Conservation (phyloP, 1,284 basidiomycete genomes). For the Trichosporon sp. region DNA sequence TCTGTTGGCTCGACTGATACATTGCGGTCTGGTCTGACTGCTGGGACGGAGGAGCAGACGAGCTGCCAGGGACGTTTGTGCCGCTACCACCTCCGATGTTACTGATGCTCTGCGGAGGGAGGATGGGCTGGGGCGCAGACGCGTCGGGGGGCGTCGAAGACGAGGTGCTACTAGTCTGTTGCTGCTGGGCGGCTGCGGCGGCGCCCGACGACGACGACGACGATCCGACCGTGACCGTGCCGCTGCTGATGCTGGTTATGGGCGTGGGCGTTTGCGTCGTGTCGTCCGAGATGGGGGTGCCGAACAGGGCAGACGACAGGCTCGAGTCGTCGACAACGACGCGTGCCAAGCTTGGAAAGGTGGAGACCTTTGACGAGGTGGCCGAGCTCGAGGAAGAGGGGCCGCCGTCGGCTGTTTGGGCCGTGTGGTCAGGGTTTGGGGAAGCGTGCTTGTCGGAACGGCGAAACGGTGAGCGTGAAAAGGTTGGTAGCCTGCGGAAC, state of each 20-base stretch:
- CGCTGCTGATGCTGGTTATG: not conserved
- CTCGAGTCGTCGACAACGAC: slow-evolving; percentile 22
- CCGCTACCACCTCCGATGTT: too few species aligned
- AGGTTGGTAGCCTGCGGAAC: slow-evolving; percentile 31
- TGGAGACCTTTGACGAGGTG: slow-evolving; percentile 5
- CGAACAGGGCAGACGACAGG: slow-evolving; percentile 18
- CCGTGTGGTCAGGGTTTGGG: not conserved
- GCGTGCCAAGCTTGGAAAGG: slow-evolving; percentile 15
- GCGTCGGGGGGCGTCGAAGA: not conserved
- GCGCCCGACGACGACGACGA: too few species aligned
- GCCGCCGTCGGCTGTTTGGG: not conserved
- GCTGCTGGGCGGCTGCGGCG: not conserved
- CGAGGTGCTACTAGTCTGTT: not conserved
- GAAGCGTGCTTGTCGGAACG: slow-evolving; percentile 24
- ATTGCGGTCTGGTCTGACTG: not conserved
- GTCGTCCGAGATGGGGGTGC: slow-evolving; percentile 11
- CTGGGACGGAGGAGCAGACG: not conserved
- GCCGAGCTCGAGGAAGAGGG: too few species aligned
- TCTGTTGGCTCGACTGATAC: not conserved
- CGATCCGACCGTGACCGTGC: too few species aligned
- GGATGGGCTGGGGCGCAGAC: not conserved
- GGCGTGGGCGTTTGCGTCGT: too few species aligned
- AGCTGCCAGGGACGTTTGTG: too few species aligned
- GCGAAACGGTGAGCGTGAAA: slow-evolving; percentile 32
- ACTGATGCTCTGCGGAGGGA: slow-evolving; percentile 2